Evolutionary conservation across 2,329 filamentous ascomycete genomes (phyloP).

Genomic region (Pestalotiopsis sp.): DNA sequence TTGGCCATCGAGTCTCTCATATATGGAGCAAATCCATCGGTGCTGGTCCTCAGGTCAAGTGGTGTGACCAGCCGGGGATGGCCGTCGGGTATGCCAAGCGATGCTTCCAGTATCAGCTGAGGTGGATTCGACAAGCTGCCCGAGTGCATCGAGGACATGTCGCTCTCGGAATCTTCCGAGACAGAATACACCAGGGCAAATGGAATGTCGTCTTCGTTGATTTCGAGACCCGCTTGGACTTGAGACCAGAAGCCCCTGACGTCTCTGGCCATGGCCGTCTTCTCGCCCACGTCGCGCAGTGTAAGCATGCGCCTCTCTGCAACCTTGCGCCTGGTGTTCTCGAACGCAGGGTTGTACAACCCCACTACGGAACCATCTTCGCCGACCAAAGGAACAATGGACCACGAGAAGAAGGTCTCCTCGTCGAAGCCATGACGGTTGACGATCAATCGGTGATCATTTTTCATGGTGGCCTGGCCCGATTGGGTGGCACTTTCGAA

Average conservation of each 20-base stretch:
- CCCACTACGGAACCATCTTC: conserved; percentile 74
- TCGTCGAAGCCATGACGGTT: conserved; percentile 71
- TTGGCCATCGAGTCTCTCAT: conserved; percentile 75
- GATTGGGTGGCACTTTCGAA: conserved; percentile 69
- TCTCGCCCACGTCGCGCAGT: conserved; percentile 75
- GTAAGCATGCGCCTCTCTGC: conserved; percentile 81
- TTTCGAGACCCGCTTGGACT: conserved; percentile 69
- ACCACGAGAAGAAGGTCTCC: conserved; percentile 84
- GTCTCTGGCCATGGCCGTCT: conserved; percentile 71
- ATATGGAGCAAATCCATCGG: conserved; percentile 74
- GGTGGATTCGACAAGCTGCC: conserved; percentile 64
- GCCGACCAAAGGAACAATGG: conserved; percentile 76
- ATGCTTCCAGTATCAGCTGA: conserved; percentile 70
- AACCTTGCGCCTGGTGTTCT: conserved; percentile 78
- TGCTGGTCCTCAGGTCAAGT: conserved; percentile 71
- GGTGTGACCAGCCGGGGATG: conserved; percentile 63
- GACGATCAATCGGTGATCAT: conserved; percentile 78
- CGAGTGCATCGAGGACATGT: conserved; percentile 72
- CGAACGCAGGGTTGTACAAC: conserved; percentile 79
- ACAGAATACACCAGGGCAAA: conserved; percentile 80
- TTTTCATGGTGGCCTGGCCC: conserved; percentile 82
- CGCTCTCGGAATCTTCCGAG: conserved; percentile 69
- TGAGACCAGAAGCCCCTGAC: conserved; percentile 75
- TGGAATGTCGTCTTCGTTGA: conserved; percentile 75
- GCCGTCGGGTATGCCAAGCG: conserved; percentile 66